These are phyloP conservation scores for Solanum gracilifrons DNA, from an alignment of 257 asterid species.

Conservation along the genomic window DNA sequence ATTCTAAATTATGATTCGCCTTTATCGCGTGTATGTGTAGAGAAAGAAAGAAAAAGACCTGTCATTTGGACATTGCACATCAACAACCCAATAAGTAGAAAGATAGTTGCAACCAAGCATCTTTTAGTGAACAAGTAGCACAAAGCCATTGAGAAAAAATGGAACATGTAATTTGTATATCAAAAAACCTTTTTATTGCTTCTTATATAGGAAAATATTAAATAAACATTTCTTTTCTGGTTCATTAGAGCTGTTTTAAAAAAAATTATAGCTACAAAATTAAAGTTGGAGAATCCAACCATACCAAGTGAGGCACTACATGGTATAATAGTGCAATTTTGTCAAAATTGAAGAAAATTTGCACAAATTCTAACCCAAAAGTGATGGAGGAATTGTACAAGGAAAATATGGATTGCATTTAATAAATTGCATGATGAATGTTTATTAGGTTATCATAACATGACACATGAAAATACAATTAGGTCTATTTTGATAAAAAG, in stretches of 20 bases:
- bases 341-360: not conserved
- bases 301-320: not conserved
- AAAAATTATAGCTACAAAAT: not conserved
- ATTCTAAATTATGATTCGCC: not conserved
- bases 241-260: not conserved
- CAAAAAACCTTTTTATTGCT: not conserved
- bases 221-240: accelerated
- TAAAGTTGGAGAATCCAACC: not conserved
- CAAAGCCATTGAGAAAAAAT: not conserved
- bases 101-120: not conserved
- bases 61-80: not conserved
- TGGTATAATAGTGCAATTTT: not conserved
- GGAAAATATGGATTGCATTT: not conserved
- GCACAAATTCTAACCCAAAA: not conserved
- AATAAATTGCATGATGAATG: not conserved
- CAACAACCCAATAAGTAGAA: not conserved
- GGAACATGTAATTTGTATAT: not conserved
- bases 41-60: not conserved
- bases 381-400: not conserved
- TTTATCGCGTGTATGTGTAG: not conserved
- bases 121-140: not conserved
- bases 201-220: not conserved
- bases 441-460: not conserved
- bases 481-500: not conserved
- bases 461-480: not conserved